A percentile compares a stretch with the other conserved stretches of the same genome.
These are phyloP conservation scores for Tardiomyces blankii DNA, from an alignment of 1,139 yeast species.

Conservation along the genomic window DNA sequence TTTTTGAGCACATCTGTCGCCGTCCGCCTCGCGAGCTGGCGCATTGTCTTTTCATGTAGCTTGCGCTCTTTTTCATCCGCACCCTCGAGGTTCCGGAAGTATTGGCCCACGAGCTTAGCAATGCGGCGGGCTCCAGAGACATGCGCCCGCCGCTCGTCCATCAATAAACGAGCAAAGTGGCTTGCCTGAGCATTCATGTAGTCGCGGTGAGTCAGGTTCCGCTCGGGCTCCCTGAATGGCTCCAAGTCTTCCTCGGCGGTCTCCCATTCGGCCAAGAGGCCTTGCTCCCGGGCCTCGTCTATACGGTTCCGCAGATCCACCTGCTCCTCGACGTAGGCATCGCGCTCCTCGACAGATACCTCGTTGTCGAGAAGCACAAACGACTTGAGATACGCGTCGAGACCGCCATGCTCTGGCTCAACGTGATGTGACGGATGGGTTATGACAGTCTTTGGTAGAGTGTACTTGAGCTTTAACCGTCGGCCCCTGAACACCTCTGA, in stretches of 20 bases:
- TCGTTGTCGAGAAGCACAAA: slow-evolving; percentile 52
- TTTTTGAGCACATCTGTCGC: slow-evolving; percentile 79
- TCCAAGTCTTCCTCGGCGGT: slow-evolving; percentile 34
- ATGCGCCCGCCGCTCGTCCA: slow-evolving; percentile 55
- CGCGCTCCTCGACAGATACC: slow-evolving; percentile 35
- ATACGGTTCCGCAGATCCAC: slow-evolving; percentile 35
- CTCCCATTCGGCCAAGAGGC: slow-evolving; percentile 33
- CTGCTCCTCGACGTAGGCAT: slow-evolving; percentile 39
- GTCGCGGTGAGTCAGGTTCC: slow-evolving; percentile 51
- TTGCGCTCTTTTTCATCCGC: slow-evolving; percentile 78
- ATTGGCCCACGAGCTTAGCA: slow-evolving; percentile 74
- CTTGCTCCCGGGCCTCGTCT: slow-evolving; percentile 40
- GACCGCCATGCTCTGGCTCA: slow-evolving; percentile 28
- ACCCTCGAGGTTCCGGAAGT: slow-evolving; percentile 77
- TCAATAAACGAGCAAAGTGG: slow-evolving; percentile 58
- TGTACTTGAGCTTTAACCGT: slow-evolving; percentile 14
- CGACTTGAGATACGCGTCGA: slow-evolving; percentile 38
- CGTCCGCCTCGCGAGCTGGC: slow-evolving; percentile 64
- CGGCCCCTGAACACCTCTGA: not conserved
- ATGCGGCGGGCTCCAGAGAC: slow-evolving; percentile 60
- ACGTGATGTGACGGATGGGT: slow-evolving; percentile 70
- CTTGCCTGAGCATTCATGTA: slow-evolving; percentile 69
- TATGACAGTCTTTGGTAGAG: slow-evolving; percentile 48
- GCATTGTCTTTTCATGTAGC: slow-evolving; percentile 39
- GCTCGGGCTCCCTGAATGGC: slow-evolving; percentile 23